Evolutionary conservation across 2,329 filamentous ascomycete species (phyloP).

Genomic region (Xylaria sp.): DNA sequence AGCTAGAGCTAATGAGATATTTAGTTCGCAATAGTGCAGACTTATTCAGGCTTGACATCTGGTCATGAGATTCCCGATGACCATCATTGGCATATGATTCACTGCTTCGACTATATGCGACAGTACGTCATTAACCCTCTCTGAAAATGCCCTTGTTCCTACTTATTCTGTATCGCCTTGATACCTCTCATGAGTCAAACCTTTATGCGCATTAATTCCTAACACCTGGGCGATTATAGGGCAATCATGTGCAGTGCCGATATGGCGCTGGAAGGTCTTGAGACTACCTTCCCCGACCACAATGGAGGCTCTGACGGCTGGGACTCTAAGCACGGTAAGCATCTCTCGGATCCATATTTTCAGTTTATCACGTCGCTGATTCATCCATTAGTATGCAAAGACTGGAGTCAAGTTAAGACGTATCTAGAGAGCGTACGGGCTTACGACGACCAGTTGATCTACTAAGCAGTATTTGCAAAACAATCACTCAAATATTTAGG

Average conservation of each 20-base stretch:
- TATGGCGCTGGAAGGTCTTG: conserved; percentile 42
- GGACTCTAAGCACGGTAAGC: conserved; percentile 59
- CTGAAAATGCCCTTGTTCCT: too few species aligned
- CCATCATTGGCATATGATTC: conserved; percentile 61
- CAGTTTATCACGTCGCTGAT: conserved; percentile 5
- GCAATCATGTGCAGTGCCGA: conserved; percentile 60
- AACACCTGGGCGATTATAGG: not conserved
- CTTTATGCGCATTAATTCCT: not conserved
- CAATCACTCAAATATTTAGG: not conserved
- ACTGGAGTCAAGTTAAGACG: conserved; percentile 55
- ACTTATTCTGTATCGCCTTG: not conserved
- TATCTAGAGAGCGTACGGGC: conserved; percentile 59
- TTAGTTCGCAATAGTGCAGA: conserved; percentile 56
- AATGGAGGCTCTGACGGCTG: conserved; percentile 60
- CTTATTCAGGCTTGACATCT: conserved; percentile 56
- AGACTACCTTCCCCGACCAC: conserved; percentile 60
- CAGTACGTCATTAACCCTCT: conserved; percentile 42
- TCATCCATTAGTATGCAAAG: conserved; percentile 54
- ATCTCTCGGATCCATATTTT: not conserved
- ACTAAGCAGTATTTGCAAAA: conserved; percentile 41
- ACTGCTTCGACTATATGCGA: conserved; percentile 62
- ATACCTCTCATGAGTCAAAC: not conserved
- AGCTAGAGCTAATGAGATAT: not conserved
- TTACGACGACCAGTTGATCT: conserved; percentile 58
- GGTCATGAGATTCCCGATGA: conserved; percentile 55